Evolutionary conservation across 2,329 filamentous ascomycete genomes (phyloP), one percentile per base, ranked within the genome.

Genomic region (Cercospora zeae-maydis): DNA sequence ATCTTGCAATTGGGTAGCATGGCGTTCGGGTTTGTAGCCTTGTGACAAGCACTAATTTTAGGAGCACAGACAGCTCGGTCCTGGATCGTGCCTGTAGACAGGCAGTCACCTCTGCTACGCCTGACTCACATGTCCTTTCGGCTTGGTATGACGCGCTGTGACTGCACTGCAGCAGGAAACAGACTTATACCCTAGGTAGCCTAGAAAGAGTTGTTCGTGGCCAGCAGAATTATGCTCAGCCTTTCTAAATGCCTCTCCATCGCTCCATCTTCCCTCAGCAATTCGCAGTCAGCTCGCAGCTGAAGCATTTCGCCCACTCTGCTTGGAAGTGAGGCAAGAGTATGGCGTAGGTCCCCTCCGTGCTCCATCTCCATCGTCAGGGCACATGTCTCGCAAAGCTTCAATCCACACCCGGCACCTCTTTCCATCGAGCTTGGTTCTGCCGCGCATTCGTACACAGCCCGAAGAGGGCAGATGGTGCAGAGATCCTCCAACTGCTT

Each of bases 381-480:
- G 21, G 65, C 70, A 58, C 75, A 77, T 0, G 47, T 51, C 54
- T 69, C 65, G 62, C 76, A 77, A 11, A 77, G 66, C 51, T 59
- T 57, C 2, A 77, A 54, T 3, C 75, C 75, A 64, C 76, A 78
- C 2, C 73, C 69, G 14, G 33, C 24, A 4, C 37, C 27, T 5
- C 39, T 60, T 31, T 61, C 62, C 11, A 52, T 57, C 4, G 31
- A 37, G 51, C 51, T 36, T 24, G 9, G 55, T 10, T n/a, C 64
- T 3, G 58, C 66, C 59, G 42, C 61, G 62, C 79, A 82, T 19
- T 68, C 67, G 37, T 75, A 76, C 2, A 72, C 72, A 0, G 78
- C 79, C 1, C 77, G 73, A 10, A 69, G 69, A 2, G 74, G 73
- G 57, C 80, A 82, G 1, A 82, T 53, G 3, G 71, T 71, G 64